phyloP scores from a whole-genome alignment of 805 yeast species.

The Zygoascus flipseniorum region DNA sequence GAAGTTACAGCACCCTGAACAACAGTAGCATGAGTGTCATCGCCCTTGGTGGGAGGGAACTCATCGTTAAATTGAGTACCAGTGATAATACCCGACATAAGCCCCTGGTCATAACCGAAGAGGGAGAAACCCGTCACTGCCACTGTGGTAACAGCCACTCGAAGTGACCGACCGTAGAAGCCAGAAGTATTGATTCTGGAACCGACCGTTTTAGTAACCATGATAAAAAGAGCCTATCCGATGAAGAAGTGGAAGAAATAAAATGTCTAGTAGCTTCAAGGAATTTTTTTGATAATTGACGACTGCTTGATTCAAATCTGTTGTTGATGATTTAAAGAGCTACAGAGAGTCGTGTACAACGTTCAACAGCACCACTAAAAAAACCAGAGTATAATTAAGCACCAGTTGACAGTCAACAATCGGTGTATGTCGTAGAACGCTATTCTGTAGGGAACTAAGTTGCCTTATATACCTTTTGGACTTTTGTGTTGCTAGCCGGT shows the following conservation, averaged over 20 bases:
- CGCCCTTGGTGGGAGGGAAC: slow-evolving; percentile 43
- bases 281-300: too few relatives aligned
- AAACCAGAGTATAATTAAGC: too few relatives aligned
- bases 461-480: too few relatives aligned
- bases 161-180: slow-evolving; percentile 44
- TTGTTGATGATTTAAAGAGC: too few relatives aligned
- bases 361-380: too few relatives aligned
- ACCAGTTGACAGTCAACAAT: too few relatives aligned
- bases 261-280: not conserved
- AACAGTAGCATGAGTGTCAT: slow-evolving; percentile 37
- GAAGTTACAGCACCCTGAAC: slow-evolving; percentile 54
- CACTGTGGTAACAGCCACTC: slow-evolving; percentile 42
- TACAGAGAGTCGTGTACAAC: too few relatives aligned
- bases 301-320: too few relatives aligned
- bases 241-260: not conserved
- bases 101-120: slow-evolving; percentile 76
- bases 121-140: slow-evolving; percentile 60
- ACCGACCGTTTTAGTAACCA: not conserved
- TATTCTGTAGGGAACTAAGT: too few relatives aligned
- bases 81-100: slow-evolving; percentile 41
- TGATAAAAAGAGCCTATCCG: not conserved
- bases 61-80: slow-evolving; percentile 57
- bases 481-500: not conserved
- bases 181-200: slow-evolving; percentile 44
- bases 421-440: too few relatives aligned